Evolutionary conservation across 768 basidiomycete species (phyloP).

Genomic region (Mycena crocata): DNA sequence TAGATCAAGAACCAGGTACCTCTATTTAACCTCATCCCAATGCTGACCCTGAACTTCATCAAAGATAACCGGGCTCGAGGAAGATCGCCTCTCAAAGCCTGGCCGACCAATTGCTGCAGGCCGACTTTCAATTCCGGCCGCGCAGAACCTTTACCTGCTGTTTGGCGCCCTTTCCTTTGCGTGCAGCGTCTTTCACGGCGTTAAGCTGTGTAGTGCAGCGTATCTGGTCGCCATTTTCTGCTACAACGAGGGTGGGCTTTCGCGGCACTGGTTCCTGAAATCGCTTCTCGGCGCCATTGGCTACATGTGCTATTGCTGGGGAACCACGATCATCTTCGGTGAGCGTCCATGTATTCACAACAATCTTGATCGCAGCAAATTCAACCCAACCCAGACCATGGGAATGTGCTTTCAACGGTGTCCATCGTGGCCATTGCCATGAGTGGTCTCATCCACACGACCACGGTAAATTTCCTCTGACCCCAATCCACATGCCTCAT

Average conservation of each 20-base stretch:
- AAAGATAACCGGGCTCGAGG: conserved; percentile 34
- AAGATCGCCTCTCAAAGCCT: conserved; percentile 37
- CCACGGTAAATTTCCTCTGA: conserved; percentile 41
- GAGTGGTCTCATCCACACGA: conserved; percentile 47
- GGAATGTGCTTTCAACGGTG: conserved; percentile 20
- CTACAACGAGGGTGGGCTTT: conserved; percentile 36
- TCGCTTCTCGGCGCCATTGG: conserved; percentile 33
- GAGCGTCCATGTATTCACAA: background rate
- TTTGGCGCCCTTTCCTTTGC: conserved; percentile 20
- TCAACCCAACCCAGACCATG: conserved; percentile 22
- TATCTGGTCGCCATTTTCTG: conserved; percentile 31
- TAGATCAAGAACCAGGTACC: conserved; percentile 21
- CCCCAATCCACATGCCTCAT: background rate
- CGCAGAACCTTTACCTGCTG: conserved; percentile 26
- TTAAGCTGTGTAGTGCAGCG: conserved; percentile 23
- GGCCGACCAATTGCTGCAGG: conserved; percentile 34
- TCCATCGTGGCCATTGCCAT: conserved; percentile 39
- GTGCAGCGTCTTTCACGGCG: conserved; percentile 22
- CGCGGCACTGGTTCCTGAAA: conserved; percentile 30
- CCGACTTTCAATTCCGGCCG: conserved; percentile 26
- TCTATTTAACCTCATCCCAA: background rate
- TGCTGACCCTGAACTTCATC: background rate
- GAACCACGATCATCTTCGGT: conserved; percentile 37
- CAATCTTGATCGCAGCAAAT: too few relatives aligned
- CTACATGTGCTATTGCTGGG: conserved; percentile 39